Conservation (phyloP, 768 basidiomycete genomes). For the Russula ochroleuca region DNA sequence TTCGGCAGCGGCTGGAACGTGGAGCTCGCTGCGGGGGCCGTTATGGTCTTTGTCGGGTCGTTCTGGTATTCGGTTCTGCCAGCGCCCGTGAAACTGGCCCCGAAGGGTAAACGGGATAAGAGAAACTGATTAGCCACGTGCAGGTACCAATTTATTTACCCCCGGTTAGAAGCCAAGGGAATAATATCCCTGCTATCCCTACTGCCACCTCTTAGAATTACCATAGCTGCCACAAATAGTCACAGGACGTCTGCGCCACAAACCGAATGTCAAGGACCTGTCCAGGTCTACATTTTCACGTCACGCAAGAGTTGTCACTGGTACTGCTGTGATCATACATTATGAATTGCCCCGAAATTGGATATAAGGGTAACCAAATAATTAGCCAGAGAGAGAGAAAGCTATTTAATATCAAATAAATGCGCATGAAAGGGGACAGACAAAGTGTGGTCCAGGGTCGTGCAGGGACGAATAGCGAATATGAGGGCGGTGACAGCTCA, state of each 20-base stretch:
- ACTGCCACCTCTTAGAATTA: neutral
- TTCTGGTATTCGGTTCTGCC: constrained; percentile 44
- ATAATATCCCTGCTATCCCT: too few relatives aligned
- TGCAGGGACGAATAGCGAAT: neutral
- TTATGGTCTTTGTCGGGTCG: constrained; percentile 70
- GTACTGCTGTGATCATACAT: constrained; percentile 19
- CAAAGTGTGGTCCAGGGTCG: constrained; percentile 6
- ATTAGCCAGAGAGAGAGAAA: constrained; percentile 5
- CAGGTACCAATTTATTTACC: neutral
- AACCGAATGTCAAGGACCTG: neutral
- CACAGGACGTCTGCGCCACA: neutral
- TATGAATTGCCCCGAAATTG: constrained; percentile 35
- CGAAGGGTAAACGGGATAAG: constrained; percentile 15
- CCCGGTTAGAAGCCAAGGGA: neutral
- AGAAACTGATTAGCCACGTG: neutral
- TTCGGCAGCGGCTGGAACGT: constrained; percentile 70
- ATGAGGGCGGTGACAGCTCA: neutral
- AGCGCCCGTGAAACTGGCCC: constrained; percentile 14
- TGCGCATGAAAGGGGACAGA: constrained; percentile 20
- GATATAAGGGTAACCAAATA: constrained; percentile 14
- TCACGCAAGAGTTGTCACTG: constrained; percentile 3
- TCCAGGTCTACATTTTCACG: constrained; percentile 27
- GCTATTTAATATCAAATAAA: constrained; percentile 21
- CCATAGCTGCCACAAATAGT: neutral
- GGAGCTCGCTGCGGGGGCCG: constrained; percentile 60